These are phyloP conservation scores for Ensete ventricosum DNA, from an alignment of 176 grass and related monocot species.

Conservation along the genomic window DNA sequence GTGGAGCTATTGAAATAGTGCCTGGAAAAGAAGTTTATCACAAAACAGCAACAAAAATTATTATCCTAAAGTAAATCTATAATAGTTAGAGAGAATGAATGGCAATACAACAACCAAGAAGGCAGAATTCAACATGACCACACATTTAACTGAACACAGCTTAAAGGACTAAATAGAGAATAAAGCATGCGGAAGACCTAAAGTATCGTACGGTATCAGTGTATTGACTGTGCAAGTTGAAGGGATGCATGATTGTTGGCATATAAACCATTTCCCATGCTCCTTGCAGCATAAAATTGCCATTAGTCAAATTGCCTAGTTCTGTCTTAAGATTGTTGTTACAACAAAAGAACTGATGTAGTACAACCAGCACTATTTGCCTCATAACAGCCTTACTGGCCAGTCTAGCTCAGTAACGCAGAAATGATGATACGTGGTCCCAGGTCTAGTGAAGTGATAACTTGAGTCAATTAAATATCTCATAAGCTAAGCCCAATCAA, in stretches of 20 bases:
- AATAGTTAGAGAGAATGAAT: constrained; percentile 2
- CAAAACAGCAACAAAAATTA: background rate
- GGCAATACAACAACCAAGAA: background rate
- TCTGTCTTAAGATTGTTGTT: background rate
- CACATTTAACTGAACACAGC: no score
- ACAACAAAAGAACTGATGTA: background rate
- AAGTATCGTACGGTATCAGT: no score
- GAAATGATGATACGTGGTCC: background rate
- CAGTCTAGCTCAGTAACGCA: background rate
- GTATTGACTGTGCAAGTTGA: no score
- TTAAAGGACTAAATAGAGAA: background rate
- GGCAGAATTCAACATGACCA: background rate
- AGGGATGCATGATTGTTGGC: background rate
- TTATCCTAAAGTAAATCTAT: background rate
- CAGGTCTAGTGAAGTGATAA: no score
- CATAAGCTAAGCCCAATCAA: no score
- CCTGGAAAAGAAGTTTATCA: constrained; percentile 11
- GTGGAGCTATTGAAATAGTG: background rate
- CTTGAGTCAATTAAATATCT: no score
- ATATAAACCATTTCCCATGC: background rate
- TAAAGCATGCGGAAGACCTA: background rate
- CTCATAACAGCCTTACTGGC: background rate
- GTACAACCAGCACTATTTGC: no score
- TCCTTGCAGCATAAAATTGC: background rate
- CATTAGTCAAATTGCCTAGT: background rate